These are phyloP conservation scores for Termitomyces heimii DNA, from an alignment of 768 basidiomycete species.

Conservation along the genomic window DNA sequence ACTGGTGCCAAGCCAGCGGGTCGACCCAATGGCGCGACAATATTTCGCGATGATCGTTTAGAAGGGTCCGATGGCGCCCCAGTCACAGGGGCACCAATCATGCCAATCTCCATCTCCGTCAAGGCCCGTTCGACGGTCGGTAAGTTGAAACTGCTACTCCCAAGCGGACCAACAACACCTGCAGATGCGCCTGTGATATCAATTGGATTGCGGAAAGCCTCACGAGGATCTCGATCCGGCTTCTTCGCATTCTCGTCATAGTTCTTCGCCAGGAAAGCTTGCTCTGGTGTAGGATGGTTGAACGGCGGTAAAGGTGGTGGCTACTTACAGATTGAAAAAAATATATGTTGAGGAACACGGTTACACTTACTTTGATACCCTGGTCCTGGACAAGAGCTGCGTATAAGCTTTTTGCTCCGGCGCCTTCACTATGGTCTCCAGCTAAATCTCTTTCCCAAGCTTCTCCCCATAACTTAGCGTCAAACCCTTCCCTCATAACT, in stretches of 20 bases:
- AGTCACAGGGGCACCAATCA: constrained; percentile 25
- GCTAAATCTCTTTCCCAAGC: constrained; percentile 74
- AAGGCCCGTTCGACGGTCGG: constrained; percentile 87
- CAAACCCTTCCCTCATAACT: constrained; percentile 88
- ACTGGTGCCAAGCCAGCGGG: constrained; percentile 35
- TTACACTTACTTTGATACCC: constrained; percentile 55
- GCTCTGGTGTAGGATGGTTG: constrained; percentile 82
- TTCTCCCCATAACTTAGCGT: constrained; percentile 73
- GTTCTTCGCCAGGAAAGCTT: constrained; percentile 85
- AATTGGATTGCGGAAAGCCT: constrained; percentile 75
- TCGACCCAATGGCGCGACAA: constrained; percentile 26
- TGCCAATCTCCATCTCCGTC: constrained; percentile 77
- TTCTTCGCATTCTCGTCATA: constrained; percentile 92
- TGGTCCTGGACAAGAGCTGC: constrained; percentile 69
- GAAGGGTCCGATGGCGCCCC: constrained; percentile 17
- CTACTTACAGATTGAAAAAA: constrained; percentile 25
- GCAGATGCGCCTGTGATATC: constrained; percentile 51
- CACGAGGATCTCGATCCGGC: constrained; percentile 83
- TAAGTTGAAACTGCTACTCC: constrained; percentile 77
- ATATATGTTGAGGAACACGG: background rate
- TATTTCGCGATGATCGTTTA: constrained; percentile 20
- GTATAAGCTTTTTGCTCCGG: constrained; percentile 68
- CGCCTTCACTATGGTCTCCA: constrained; percentile 35
- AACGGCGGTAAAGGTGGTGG: constrained; percentile 64
- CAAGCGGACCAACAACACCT: constrained; percentile 91